Percentiles rank a stretch among this genome's conserved stretches.
phyloP scores from a whole-genome alignment of 2,329 filamentous ascomycete species.

The Botrytis paeoniae region DNA sequence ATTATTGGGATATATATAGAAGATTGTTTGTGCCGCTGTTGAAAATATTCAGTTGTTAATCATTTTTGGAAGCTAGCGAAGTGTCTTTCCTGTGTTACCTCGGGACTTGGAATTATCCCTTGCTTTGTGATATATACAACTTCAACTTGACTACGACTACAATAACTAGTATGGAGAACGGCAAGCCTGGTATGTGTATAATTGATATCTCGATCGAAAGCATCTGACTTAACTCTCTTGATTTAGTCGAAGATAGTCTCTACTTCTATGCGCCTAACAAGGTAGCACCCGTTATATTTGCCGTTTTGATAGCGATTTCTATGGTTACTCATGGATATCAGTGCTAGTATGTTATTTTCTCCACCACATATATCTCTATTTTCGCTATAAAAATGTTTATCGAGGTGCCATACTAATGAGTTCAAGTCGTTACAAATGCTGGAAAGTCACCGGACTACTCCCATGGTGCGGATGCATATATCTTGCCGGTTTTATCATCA shows the following conservation, averaged over 20 bases:
- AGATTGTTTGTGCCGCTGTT: background rate
- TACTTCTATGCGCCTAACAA: slow-evolving; percentile 54
- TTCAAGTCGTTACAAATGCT: slow-evolving; percentile 54
- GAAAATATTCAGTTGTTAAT: background rate
- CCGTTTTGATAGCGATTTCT: slow-evolving; percentile 47
- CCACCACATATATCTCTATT: too few relatives aligned
- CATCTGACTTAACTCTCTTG: background rate
- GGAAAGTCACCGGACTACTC: slow-evolving; percentile 53
- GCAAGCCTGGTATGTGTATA: slow-evolving; percentile 18
- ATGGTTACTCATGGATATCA: slow-evolving; percentile 52
- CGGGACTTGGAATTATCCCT: background rate
- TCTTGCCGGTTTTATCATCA: slow-evolving; percentile 52
- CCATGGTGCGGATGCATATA: slow-evolving; percentile 55
- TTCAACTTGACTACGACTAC: background rate
- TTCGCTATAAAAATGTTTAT: too few relatives aligned
- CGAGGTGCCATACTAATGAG: background rate
- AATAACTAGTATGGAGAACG: slow-evolving; percentile 7
- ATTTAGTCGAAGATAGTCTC: slow-evolving; percentile 38
- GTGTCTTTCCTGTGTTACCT: background rate
- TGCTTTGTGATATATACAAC: background rate
- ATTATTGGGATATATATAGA: background rate
- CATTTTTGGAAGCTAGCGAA: background rate
- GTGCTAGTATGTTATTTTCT: slow-evolving; percentile 46
- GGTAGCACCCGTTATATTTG: slow-evolving; percentile 52
- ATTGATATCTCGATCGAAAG: background rate